Evolutionary conservation across 2,329 filamentous ascomycete species (phyloP).

Genomic region (Incumbomyces delicatus): DNA sequence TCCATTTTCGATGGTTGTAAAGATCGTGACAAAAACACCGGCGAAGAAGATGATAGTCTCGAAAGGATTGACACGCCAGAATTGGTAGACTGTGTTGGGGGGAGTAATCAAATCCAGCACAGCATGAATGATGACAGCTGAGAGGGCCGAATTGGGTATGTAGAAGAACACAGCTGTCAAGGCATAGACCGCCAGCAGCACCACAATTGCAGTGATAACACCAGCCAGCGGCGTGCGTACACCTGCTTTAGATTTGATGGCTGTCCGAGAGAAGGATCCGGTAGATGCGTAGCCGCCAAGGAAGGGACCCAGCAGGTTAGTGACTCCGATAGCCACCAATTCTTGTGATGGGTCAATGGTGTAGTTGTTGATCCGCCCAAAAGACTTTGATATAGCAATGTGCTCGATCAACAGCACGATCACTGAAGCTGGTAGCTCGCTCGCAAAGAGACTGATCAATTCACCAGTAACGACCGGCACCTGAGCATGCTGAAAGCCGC

Average conservation of each 20-base stretch:
- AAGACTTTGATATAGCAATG: slow-evolving; percentile 94
- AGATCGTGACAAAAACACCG: slow-evolving; percentile 82
- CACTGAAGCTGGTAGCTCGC: slow-evolving; percentile 70
- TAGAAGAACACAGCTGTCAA: slow-evolving; percentile 86
- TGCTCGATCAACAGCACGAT: slow-evolving; percentile 96
- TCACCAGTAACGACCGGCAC: slow-evolving; percentile 58
- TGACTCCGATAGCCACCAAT: slow-evolving; percentile 84
- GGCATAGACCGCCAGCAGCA: slow-evolving; percentile 82
- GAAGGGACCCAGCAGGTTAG: slow-evolving; percentile 83
- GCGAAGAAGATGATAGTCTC: slow-evolving; percentile 90
- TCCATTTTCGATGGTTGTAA: slow-evolving; percentile 79
- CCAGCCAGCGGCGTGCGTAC: slow-evolving; percentile 86
- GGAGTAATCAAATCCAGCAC: slow-evolving; percentile 87
- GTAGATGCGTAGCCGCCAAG: slow-evolving; percentile 86
- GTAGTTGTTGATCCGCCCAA: slow-evolving; percentile 93
- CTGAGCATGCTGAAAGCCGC: slow-evolving; percentile 73
- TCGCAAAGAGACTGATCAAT: slow-evolving; percentile 59
- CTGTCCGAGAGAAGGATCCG: slow-evolving; percentile 90
- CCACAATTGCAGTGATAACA: slow-evolving; percentile 74
- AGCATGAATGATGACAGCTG: slow-evolving; percentile 90
- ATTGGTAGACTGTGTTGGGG: slow-evolving; percentile 84
- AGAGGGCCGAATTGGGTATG: slow-evolving; percentile 70
- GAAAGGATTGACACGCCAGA: slow-evolving; percentile 85
- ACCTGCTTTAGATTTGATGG: slow-evolving; percentile 94
- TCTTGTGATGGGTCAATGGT: slow-evolving; percentile 92